phyloP scores from a whole-genome alignment of 1,284 basidiomycete genomes.

The Agaricales sp. region DNA sequence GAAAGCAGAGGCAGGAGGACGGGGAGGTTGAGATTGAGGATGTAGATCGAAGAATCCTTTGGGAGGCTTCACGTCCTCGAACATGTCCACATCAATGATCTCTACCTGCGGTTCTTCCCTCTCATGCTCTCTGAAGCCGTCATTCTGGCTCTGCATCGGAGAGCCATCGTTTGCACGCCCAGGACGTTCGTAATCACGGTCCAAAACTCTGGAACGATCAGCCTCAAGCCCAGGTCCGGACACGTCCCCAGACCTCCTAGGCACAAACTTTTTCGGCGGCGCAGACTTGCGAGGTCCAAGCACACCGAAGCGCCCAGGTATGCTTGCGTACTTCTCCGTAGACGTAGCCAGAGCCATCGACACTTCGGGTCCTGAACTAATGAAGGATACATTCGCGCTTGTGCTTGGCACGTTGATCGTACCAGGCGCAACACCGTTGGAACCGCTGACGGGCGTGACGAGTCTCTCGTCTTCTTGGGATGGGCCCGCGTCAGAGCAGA shows the following conservation, averaged over 20 bases:
- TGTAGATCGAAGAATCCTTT: not conserved
- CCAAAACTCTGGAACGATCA: too few species aligned
- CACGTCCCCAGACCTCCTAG: too few species aligned
- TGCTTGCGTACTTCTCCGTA: not conserved
- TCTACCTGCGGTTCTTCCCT: conserved; percentile 15
- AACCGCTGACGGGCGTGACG: too few species aligned
- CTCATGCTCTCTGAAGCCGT: too few species aligned
- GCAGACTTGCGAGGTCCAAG: conserved; percentile 9
- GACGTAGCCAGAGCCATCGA: too few species aligned
- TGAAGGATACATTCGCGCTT: too few species aligned
- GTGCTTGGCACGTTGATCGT: too few species aligned
- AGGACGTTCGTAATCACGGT: too few species aligned
- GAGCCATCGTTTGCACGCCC: too few species aligned
- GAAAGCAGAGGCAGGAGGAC: conserved; percentile 8
- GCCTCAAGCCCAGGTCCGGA: too few species aligned
- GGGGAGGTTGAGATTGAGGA: not conserved
- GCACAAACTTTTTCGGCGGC: not conserved
- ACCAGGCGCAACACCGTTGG: conserved; percentile 33
- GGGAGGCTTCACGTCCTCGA: conserved; percentile 6
- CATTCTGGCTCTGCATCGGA: too few species aligned
- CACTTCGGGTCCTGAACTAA: too few species aligned
- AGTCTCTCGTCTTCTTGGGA: conserved; percentile 32
- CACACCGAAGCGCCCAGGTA: conserved; percentile 4
- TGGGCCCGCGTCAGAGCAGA: conserved; percentile 55
- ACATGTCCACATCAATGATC: conserved; percentile 28